Conservation (phyloP, 768 basidiomycete genomes). For the Myochromella boudieri region DNA sequence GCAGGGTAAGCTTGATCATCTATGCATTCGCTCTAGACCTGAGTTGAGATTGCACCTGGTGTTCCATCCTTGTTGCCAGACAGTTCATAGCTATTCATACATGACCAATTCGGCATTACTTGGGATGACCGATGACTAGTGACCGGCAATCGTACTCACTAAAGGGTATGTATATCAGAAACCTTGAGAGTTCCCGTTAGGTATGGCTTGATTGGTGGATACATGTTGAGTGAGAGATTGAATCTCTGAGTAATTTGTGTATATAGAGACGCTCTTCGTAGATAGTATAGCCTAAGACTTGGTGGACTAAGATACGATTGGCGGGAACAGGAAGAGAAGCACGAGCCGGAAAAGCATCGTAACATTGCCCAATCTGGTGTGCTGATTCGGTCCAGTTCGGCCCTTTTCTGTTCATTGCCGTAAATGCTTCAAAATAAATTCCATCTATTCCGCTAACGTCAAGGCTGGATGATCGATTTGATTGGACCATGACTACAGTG, state of each 20-base stretch:
- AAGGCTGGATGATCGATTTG: too few species aligned
- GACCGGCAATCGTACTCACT: conserved; percentile 40
- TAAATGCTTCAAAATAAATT: too few species aligned
- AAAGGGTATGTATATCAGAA: conserved; percentile 72
- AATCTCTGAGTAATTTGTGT: neutral
- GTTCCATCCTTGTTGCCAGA: conserved; percentile 75
- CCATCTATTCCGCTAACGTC: too few species aligned
- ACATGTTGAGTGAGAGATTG: conserved; percentile 41
- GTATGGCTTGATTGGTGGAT: conserved; percentile 67
- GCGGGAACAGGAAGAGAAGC: conserved; percentile 4
- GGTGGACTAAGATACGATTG: conserved; percentile 1
- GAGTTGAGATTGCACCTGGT: conserved; percentile 50
- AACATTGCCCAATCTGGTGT: conserved; percentile 13
- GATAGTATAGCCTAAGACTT: neutral
- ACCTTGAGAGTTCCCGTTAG: conserved; percentile 67
- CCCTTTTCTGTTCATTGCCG: neutral
- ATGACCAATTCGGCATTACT: neutral
- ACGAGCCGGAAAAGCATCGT: neutral
- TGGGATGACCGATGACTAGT: too few species aligned
- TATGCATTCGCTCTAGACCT: neutral
- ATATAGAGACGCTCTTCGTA: conserved; percentile 1
- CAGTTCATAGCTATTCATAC: conserved; percentile 66
- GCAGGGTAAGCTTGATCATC: neutral
- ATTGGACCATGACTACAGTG: neutral
- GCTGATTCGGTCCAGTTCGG: neutral